phyloP scores from a whole-genome alignment of 352 stramenopile species.

The Halophytophthora polymorphica region DNA sequence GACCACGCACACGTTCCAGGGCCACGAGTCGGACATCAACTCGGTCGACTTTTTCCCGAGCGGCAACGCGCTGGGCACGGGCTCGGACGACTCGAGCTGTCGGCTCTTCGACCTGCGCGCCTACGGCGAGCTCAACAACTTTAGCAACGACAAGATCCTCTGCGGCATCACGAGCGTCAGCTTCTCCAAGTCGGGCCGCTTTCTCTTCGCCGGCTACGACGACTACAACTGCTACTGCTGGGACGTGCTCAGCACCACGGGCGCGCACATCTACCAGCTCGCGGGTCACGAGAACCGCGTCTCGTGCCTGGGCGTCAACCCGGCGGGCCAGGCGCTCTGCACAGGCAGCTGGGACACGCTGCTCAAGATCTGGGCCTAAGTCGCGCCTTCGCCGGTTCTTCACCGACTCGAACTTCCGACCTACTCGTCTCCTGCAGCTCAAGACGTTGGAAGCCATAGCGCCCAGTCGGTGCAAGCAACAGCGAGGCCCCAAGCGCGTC shows the following conservation, averaged over 20 bases:
- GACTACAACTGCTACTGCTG: slow-evolving; percentile 98
- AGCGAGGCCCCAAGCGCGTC: too few relatives aligned
- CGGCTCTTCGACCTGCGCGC: slow-evolving; percentile 96
- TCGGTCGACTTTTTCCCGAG: slow-evolving; percentile 97
- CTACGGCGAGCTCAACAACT: slow-evolving; percentile 96
- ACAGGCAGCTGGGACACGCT: slow-evolving; percentile 98
- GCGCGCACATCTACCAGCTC: slow-evolving; percentile 90
- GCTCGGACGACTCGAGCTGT: slow-evolving; percentile 96
- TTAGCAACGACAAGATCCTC: slow-evolving; percentile 95
- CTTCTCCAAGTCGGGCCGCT: slow-evolving; percentile 93
- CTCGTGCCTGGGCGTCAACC: slow-evolving; percentile 96
- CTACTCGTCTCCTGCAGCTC: too few relatives aligned
- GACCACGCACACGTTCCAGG: slow-evolving; percentile 95
- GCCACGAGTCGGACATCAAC: slow-evolving; percentile 99
- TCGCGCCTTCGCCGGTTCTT: neutral
- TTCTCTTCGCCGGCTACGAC: slow-evolving; percentile 98
- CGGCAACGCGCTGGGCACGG: slow-evolving; percentile 93
- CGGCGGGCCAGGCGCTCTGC: slow-evolving; percentile 93
- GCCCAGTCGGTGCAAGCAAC: too few relatives aligned
- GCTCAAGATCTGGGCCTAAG: slow-evolving; percentile 96
- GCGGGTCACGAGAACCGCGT: slow-evolving; percentile 96
- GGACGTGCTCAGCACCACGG: slow-evolving; percentile 92
- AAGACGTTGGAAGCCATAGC: too few relatives aligned
- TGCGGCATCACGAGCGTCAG: slow-evolving; percentile 97
- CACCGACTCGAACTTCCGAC: too few relatives aligned